Base-by-base conservation (phyloP, 75 land plant genomes). In the Isoetes taiwanensis region DNA sequence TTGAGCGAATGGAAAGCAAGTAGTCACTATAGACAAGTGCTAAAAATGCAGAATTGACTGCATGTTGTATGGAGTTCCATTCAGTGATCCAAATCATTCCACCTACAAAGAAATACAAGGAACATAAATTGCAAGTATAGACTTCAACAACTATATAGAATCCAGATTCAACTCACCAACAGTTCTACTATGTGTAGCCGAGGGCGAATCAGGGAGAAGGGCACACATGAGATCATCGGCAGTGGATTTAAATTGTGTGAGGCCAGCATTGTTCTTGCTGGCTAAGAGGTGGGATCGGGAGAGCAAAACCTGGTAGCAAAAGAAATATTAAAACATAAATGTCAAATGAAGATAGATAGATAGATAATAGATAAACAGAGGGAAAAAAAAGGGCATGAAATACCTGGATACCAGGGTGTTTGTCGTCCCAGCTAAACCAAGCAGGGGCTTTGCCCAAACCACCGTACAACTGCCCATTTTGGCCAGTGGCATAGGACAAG, bases 391-490 rank as follows among this genome's bases (percentile, higher is more conserved):
- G 32, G 26, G 4, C 9, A 1, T 1, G 11, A 20, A 0, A 8
- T 58, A 90, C 99, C 78, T 94, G 99, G 9, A 87, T 73, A 17
- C 86, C 99, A 26, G 99, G 79, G 55, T 67, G 81, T 69, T 94
- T 94, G 68, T 80, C 69, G 59, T 94, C 96, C 99, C 96, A 94
- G 66, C 99, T 88, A 65, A 94, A 85, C 99, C 99, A 94, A n/a
- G n/a, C n/a, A 24, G 99, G 99, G 57, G 68, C 78, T 34, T 59
- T 43, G 28, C 81, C 84, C 90, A 83, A 94, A n/a, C 76, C 72
- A 16, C 82, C 99, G 74, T 64, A 88, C 6, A 24, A 23, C 26
- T 77, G 42, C 19, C 95, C 96, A 64, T 81, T 69, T 30, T 66
- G 32, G 10, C 70, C 79, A 0, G 96, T 74, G 24, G 72, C 96